Conservation (phyloP, 2,329 filamentous ascomycete species). For the Thelonectria discophora region DNA sequence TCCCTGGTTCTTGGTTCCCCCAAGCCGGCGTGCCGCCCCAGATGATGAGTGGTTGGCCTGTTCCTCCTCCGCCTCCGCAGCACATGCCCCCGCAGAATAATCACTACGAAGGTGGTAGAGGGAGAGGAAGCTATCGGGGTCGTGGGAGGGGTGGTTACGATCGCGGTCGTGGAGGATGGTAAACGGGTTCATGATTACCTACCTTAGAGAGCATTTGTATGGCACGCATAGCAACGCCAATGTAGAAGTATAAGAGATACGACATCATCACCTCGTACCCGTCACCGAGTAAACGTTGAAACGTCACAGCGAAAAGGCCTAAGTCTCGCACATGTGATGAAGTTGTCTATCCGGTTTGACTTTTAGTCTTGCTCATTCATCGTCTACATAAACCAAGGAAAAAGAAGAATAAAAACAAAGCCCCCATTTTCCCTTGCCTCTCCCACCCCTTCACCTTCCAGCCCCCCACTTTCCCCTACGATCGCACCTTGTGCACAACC, state of each 20-base stretch:
- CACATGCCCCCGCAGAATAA: slow-evolving; percentile 34
- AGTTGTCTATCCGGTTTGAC: slow-evolving; percentile 40
- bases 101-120: slow-evolving; percentile 36
- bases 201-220: slow-evolving; percentile 9
- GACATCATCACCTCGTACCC: background rate
- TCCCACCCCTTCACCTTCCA: background rate
- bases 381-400: slow-evolving; percentile 42
- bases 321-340: slow-evolving; percentile 17
- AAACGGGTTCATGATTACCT: background rate
- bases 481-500: slow-evolving; percentile 9
- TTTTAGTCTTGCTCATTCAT: slow-evolving; percentile 45
- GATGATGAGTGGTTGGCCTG: slow-evolving; percentile 42
- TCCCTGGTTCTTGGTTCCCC: slow-evolving; percentile 42
- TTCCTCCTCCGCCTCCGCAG: slow-evolving; percentile 35
- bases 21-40: slow-evolving; percentile 41
- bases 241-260: background rate
- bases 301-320: background rate
- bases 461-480: slow-evolving; percentile 10
- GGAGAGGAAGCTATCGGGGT: slow-evolving; percentile 40
- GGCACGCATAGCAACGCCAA: slow-evolving; percentile 7
- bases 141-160: slow-evolving; percentile 46
- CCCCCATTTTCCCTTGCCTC: slow-evolving; percentile 1
- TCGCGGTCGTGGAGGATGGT: slow-evolving; percentile 43
- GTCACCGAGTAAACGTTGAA: background rate
- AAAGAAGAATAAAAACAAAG: slow-evolving; percentile 6